Evolutionary conservation across 2,329 filamentous ascomycete species (phyloP).

Genomic region (Apiospora rasikravindrae): DNA sequence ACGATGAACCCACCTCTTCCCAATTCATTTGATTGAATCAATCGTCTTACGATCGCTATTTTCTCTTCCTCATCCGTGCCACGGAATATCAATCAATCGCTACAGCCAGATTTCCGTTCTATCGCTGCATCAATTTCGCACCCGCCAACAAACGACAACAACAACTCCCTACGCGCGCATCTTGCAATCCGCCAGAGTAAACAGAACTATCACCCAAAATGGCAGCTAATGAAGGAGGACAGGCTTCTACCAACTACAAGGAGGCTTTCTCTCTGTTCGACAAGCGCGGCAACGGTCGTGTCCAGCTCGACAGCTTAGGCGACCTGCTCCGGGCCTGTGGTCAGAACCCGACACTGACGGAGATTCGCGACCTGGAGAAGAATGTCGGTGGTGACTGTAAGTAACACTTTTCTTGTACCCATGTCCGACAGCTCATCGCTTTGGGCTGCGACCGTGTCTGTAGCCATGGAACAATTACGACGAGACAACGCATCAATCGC

Average conservation of each 20-base stretch:
- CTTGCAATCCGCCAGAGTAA: not conserved
- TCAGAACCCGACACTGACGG: slow-evolving; percentile 93
- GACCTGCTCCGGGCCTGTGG: slow-evolving; percentile 96
- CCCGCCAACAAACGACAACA: not conserved
- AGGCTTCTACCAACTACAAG: slow-evolving; percentile 97
- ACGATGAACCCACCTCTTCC: not conserved
- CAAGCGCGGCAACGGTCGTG: slow-evolving; percentile 96
- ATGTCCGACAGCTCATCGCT: not conserved
- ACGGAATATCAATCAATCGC: not conserved
- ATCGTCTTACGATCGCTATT: slow-evolving; percentile 11
- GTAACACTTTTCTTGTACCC: slow-evolving; percentile 44
- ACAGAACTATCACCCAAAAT: slow-evolving; percentile 27
- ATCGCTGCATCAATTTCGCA: not conserved
- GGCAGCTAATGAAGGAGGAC: slow-evolving; percentile 43
- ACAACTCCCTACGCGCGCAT: slow-evolving; percentile 16
- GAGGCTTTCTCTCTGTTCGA: slow-evolving; percentile 99
- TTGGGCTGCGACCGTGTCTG: not conserved
- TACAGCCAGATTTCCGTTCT: not conserved
- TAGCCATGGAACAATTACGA: not conserved
- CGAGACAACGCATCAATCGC: not conserved
- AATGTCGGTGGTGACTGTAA: slow-evolving; percentile 88
- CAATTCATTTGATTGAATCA: not conserved
- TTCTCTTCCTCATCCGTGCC: not conserved
- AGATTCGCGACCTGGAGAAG: slow-evolving; percentile 93
- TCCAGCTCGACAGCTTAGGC: slow-evolving; percentile 83